A percentile compares a stretch with the other conserved stretches of the same genome.
phyloP scores from a whole-genome alignment of 2,329 filamentous ascomycete genomes.

The Botrytis deweyae region DNA sequence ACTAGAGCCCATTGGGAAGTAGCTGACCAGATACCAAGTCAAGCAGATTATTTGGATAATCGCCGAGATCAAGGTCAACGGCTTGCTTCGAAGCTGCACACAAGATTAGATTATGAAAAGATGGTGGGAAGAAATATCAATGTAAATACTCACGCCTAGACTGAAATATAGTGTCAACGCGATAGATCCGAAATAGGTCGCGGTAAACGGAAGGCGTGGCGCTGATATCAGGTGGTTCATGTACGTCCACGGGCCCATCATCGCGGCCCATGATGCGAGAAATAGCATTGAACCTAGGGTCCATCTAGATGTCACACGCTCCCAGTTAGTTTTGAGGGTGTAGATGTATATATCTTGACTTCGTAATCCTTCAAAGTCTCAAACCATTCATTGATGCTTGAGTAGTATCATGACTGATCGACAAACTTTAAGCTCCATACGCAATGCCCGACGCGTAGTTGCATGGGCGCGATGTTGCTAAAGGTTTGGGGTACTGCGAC shows the following conservation, averaged over 20 bases:
- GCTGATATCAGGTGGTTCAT: conserved; percentile 80
- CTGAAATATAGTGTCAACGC: conserved; percentile 87
- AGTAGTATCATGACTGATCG: neutral
- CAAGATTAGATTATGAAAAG: conserved; percentile 26
- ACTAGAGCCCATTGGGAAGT: conserved; percentile 94
- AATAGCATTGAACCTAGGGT: conserved; percentile 89
- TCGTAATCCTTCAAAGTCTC: conserved; percentile 8
- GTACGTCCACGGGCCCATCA: conserved; percentile 89
- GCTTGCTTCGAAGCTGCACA: conserved; percentile 73
- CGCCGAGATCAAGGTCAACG: conserved; percentile 82
- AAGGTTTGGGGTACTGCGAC: conserved; percentile 29
- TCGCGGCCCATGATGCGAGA: conserved; percentile 85
- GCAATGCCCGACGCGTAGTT: conserved; percentile 41
- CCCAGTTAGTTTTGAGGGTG: conserved; percentile 31
- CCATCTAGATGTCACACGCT: conserved; percentile 65
- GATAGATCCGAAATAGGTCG: conserved; percentile 93
- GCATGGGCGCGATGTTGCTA: conserved; percentile 38
- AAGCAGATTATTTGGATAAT: conserved; percentile 81
- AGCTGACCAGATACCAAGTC: conserved; percentile 92
- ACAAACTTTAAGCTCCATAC: conserved; percentile 21
- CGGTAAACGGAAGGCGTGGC: conserved; percentile 85
- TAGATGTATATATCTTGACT: conserved; percentile 28
- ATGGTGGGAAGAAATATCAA: neutral
- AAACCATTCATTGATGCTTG: conserved; percentile 1
- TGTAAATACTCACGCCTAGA: conserved; percentile 69